phyloP scores from a whole-genome alignment of 192 early-diverging fungal genomes.

The Jimgerdemannia flammicorona region DNA sequence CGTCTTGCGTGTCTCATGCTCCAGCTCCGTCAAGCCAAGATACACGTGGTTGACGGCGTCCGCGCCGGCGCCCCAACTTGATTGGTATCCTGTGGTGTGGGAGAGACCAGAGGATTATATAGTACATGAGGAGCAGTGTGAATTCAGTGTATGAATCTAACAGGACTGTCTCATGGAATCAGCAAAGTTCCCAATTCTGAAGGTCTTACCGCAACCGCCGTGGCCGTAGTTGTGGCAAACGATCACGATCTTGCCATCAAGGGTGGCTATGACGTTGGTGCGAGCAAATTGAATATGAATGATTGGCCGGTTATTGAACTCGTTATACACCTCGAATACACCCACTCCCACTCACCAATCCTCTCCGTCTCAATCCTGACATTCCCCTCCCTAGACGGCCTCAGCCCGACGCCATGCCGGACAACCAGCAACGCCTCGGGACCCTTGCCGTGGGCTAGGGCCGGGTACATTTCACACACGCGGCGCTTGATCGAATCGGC shows the following conservation, averaged over 20 bases:
- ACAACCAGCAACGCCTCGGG: conserved; percentile 34
- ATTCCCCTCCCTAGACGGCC: conserved; percentile 45
- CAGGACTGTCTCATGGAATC: not conserved
- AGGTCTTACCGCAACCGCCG: conserved; percentile 37
- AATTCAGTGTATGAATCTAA: too few relatives aligned
- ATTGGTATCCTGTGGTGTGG: conserved; percentile 42
- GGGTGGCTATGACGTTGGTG: not conserved
- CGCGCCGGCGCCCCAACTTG: conserved; percentile 54
- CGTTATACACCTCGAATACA: too few relatives aligned
- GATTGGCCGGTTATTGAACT: too few relatives aligned
- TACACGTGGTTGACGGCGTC: conserved; percentile 1
- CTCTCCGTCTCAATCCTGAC: conserved; percentile 53
- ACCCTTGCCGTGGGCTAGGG: conserved; percentile 38
- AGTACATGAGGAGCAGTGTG: not conserved
- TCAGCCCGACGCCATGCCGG: conserved; percentile 47
- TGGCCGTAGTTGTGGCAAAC: conserved; percentile 68
- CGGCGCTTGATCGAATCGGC: conserved; percentile 35
- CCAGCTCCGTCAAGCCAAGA: not conserved
- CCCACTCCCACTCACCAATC: conserved; percentile 21
- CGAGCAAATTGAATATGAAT: too few relatives aligned
- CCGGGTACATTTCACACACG: conserved; percentile 42
- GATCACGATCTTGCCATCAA: conserved; percentile 25
- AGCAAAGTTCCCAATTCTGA: too few relatives aligned
- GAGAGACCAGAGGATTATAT: not conserved
- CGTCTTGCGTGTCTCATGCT: not conserved